Conservation (phyloP, 1,284 basidiomycete genomes). For the Cronartium ribicola region DNA sequence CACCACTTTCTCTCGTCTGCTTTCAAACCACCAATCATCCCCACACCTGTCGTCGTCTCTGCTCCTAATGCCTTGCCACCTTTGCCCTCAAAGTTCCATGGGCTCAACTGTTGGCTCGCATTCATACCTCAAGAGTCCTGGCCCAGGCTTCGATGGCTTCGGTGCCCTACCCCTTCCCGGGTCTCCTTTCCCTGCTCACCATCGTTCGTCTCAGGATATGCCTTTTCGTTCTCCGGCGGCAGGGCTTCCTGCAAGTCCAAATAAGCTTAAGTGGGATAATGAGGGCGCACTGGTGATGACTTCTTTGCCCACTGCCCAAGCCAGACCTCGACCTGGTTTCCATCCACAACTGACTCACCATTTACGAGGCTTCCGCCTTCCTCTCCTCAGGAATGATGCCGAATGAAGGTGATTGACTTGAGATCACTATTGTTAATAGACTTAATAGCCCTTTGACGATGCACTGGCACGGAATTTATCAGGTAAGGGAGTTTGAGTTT, state of each 20-base stretch:
- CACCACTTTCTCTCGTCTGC: background rate
- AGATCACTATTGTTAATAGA: constrained; percentile 3
- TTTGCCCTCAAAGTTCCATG: background rate
- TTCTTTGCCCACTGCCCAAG: constrained; percentile 6
- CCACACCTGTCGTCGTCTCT: background rate
- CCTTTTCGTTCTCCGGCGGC: background rate
- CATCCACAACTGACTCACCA: constrained; percentile 2
- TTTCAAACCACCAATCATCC: background rate
- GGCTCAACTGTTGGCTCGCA: background rate
- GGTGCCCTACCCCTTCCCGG: constrained; percentile 39
- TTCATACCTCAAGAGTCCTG: constrained; percentile 10
- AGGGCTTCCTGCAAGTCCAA: constrained; percentile 26
- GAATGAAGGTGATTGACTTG: constrained; percentile 9
- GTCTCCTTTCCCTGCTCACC: constrained; percentile 32
- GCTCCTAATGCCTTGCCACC: background rate
- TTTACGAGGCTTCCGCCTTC: no score
- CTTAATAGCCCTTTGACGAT: background rate
- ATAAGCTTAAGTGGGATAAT: constrained; percentile 30
- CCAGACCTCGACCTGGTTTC: background rate
- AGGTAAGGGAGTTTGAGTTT: background rate
- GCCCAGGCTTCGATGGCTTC: constrained; percentile 14
- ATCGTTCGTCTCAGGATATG: constrained; percentile 3
- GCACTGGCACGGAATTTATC: constrained; percentile 13
- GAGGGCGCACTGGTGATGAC: constrained; percentile 16
- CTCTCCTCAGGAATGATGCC: no score